A percentile compares a stretch with the other conserved stretches of the same genome.
Conservation (phyloP, 768 basidiomycete species). For the Amanita brunnescens region DNA sequence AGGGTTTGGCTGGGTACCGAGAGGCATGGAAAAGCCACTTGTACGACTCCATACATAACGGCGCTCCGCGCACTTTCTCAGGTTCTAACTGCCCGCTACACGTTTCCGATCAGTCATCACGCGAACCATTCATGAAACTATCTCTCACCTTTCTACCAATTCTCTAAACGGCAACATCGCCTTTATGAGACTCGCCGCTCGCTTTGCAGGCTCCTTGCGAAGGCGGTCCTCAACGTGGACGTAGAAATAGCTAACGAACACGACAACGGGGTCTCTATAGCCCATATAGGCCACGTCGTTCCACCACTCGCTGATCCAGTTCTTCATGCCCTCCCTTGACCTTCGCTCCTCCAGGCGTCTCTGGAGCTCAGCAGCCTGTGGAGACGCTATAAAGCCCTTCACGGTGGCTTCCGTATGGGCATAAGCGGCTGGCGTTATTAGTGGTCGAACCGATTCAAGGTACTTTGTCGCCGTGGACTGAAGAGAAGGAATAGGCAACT, state of each 20-base stretch:
- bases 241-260: conserved; percentile 93
- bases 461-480: conserved; percentile 82
- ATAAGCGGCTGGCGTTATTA: conserved; percentile 58
- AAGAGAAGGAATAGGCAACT: conserved; percentile 78
- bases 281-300: conserved; percentile 87
- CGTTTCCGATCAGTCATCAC: not conserved
- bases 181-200: conserved; percentile 80
- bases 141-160: conserved; percentile 69
- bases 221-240: conserved; percentile 66
- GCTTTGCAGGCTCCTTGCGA: conserved; percentile 45
- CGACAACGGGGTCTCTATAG: conserved; percentile 84
- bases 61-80: conserved; percentile 69
- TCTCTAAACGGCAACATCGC: conserved; percentile 80
- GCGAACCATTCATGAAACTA: not conserved
- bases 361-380: conserved; percentile 68
- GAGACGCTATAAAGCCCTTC: conserved; percentile 58
- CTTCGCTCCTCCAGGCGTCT: conserved; percentile 70
- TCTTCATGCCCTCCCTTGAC: conserved; percentile 42
- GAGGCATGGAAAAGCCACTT: conserved; percentile 95
- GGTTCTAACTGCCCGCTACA: conserved; percentile 72
- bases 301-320: conserved; percentile 99
- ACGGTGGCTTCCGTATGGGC: conserved; percentile 50
- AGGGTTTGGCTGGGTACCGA: conserved; percentile 78
- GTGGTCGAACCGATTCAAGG: conserved; percentile 75
- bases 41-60: conserved; percentile 91